Evolutionary conservation across 163 green algal species (phyloP), one percentile per base, ranked within the genome.

Genomic region (Scenedesmus sp.): DNA sequence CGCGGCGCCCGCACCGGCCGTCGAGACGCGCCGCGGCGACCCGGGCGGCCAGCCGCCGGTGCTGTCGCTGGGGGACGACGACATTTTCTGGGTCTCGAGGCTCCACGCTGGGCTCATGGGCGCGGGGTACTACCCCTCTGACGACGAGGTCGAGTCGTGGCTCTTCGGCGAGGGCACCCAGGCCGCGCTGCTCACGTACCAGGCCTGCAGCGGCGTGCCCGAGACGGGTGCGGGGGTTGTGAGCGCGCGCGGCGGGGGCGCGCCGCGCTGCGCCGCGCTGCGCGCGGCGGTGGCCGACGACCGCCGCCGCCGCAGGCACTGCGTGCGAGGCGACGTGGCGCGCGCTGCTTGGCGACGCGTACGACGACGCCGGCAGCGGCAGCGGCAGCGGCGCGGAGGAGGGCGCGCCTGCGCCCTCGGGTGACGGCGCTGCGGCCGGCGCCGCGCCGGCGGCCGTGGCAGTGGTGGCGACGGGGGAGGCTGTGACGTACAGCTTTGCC

Each of bases 141-240:
- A 96, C 29, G 91, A 94, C 4, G 92, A 97, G 39, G 83, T 89
- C 10, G 93, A 97, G 53, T 85, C 92, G 64, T 95, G 91, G 76
- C 78, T 89, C 58, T 97, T 96, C 89, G 90, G 84, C 1, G 80
- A 91, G 24, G 42, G 69, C 58, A 97, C 93, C 0, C 65, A 85
- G 15, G 88, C 73, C 26, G 92, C 93, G 0, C 57, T 97, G 33
- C 70, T 96, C 57, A 87, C 90, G 3, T 94, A 91, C 74, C 92
- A 96, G 85, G 89, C 89, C 20, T 89, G 84, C 20, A 84, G 85
- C 24, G 78, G 75, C 0, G 33, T 94, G 14, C 47, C 84, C 7
- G 88, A 95, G 81, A 93, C 85, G 31, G 89, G 80, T 85, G 47
- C n/a, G 70, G 2, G 28, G 4, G 63, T 6, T 26, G 29, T 36